A percentile compares a stretch with the other conserved stretches of the same genome.
These are phyloP conservation scores for Serpula lacrymans DNA, from an alignment of 768 basidiomycete species.

Conservation along the genomic window DNA sequence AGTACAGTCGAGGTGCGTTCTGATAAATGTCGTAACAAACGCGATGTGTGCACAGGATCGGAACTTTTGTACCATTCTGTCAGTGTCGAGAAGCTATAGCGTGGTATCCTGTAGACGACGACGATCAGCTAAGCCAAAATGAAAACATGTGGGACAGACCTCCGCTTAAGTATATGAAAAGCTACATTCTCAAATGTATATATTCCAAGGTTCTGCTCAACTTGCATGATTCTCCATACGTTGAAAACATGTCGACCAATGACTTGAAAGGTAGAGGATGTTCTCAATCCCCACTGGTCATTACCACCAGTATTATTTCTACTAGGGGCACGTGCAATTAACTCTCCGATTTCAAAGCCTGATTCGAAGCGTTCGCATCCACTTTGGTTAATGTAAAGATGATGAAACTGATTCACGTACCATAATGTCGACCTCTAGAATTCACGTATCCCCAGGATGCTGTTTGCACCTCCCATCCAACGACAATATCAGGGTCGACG, in stretches of 20 bases:
- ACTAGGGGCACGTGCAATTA: constrained; percentile 73
- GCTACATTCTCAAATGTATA: constrained; percentile 91
- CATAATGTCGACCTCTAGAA: constrained; percentile 58
- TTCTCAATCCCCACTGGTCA: constrained; percentile 70
- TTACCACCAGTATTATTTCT: constrained; percentile 30
- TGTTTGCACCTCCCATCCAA: constrained; percentile 89
- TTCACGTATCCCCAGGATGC: constrained; percentile 89
- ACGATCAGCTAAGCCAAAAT: neutral
- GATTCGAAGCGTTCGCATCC: constrained; percentile 5
- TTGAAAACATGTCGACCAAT: constrained; percentile 90
- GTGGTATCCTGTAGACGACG: constrained; percentile 58
- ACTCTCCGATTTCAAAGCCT: constrained; percentile 73
- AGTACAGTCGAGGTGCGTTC: constrained; percentile 66
- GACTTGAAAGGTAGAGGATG: constrained; percentile 80
- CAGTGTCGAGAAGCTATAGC: constrained; percentile 59
- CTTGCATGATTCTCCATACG: constrained; percentile 88
- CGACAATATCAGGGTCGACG: constrained; percentile 87
- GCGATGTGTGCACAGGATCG: constrained; percentile 49
- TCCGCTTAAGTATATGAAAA: constrained; percentile 71
- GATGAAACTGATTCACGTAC: constrained; percentile 32
- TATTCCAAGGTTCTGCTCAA: constrained; percentile 70
- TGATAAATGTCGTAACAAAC: constrained; percentile 60
- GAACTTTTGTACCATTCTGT: constrained; percentile 66
- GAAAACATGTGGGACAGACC: constrained; percentile 44
- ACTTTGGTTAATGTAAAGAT: neutral